Base-by-base conservation (phyloP, 1,139 yeast species). In the Lodderomyces parapsilosis region DNA sequence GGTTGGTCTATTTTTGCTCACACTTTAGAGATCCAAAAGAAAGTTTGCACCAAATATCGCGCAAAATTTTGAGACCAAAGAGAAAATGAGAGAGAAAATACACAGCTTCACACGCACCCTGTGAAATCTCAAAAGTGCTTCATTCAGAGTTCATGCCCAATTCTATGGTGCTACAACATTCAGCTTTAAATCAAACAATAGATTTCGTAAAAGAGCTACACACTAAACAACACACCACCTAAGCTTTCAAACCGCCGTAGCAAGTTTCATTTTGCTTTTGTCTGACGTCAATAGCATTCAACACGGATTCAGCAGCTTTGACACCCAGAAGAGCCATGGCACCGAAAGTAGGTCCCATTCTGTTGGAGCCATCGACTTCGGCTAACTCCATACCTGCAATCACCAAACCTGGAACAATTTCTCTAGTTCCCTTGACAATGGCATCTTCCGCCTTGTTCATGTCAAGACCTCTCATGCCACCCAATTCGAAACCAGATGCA, bases 331-430 rank as follows among this genome's bases (percentile, higher is more conserved):
- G 76, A 33, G 81, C 85, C 91, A 85, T 85, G 40, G 90, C 91
- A 46, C 90, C 91, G 52, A 85, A 85, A 27, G 91, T 85, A 41
- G 93, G 91, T 14, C 93, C 91, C 91, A 85, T 85, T 65, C 93
- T 78, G 74, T 83, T 82, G 51, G 81, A 76, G 33, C 90, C 90
- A 54, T 83, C 88, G 44, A 84, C 78, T 59, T 85, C 91, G 28
- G 89, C 83, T 52, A 83, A 74, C 63, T 85, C 93, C 93, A 85
- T 85, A 52, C 93, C 91, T 10, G 86, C 87, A 53, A 84, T 81
- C 52, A 85, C 82, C 54, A 85, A 75, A 34, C 88, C 87, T 20
- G 86, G 87, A 44, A 77, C 78, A 44, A 84, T 80, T 59, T 81
- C 85, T 60, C 84, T 76, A 31, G 91, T 80, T 43, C 80, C 74